phyloP scores from a whole-genome alignment of 441 rosid species.

The Croton setiger region DNA sequence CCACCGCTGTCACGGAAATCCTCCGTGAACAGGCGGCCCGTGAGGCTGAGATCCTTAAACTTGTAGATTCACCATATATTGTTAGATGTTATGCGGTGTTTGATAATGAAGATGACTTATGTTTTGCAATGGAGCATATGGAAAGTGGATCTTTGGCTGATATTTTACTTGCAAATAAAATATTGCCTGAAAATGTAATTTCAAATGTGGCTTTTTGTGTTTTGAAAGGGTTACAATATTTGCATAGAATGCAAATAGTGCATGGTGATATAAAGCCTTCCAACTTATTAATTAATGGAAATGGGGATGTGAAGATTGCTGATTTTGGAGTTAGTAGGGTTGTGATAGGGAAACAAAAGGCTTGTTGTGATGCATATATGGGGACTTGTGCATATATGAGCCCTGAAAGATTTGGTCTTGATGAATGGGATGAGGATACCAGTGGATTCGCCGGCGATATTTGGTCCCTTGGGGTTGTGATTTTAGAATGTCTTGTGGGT shows the following conservation, averaged over 20 bases:
- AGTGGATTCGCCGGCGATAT: conserved; percentile 78
- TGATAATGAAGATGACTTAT: conserved; percentile 28
- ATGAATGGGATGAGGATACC: conserved; percentile 65
- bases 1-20: not conserved
- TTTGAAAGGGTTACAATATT: conserved; percentile 69
- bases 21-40: conserved; percentile 30
- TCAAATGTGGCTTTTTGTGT: conserved; percentile 41
- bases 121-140: conserved; percentile 70
- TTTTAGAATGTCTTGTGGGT: conserved; percentile 80
- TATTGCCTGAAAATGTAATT: conserved; percentile 33
- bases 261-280: conserved; percentile 93
- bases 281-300: conserved; percentile 73
- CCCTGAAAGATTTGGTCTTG: conserved; percentile 74
- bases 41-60: conserved; percentile 56
- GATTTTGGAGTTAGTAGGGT: conserved; percentile 88
- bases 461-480: conserved; percentile 93
- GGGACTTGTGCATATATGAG: conserved; percentile 92
- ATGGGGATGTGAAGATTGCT: conserved; percentile 79
- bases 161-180: conserved; percentile 21
- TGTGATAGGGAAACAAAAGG: conserved; percentile 55
- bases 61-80: conserved; percentile 43
- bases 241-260: conserved; percentile 76
- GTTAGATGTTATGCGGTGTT: conserved; percentile 50
- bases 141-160: conserved; percentile 52
- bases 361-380: conserved; percentile 62